Evolutionary conservation across 192 early-diverging fungal species (phyloP).

Genomic region (Backusella luteola): DNA sequence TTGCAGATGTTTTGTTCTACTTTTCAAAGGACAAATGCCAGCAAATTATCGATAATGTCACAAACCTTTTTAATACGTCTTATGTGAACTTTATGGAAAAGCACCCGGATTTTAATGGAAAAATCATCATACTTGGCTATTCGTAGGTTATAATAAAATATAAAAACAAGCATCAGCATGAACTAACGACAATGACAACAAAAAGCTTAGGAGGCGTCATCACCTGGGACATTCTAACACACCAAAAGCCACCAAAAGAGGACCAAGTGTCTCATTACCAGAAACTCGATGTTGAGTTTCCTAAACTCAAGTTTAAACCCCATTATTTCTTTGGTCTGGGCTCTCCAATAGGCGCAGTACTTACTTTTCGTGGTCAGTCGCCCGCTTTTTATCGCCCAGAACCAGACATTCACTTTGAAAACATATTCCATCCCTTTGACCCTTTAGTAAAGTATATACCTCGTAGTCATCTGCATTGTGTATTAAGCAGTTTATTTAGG

Average conservation of each 20-base stretch:
- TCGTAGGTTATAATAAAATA: slow-evolving; percentile 33
- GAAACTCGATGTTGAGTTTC: slow-evolving; percentile 27
- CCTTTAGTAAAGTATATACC: slow-evolving; percentile 43
- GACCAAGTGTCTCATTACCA: slow-evolving; percentile 20
- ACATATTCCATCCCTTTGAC: slow-evolving; percentile 76
- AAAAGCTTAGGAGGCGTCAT: slow-evolving; percentile 59
- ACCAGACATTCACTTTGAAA: slow-evolving; percentile 57
- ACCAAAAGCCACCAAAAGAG: slow-evolving; percentile 24
- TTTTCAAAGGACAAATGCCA: slow-evolving; percentile 38
- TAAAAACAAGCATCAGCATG: neutral
- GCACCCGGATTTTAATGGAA: slow-evolving; percentile 62
- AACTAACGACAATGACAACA: neutral
- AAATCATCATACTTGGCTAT: slow-evolving; percentile 59
- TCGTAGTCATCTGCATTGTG: neutral
- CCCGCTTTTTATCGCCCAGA: slow-evolving; percentile 53
- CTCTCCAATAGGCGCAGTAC: slow-evolving; percentile 53
- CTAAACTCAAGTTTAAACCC: slow-evolving; percentile 46
- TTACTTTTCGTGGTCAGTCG: slow-evolving; percentile 61
- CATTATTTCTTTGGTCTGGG: slow-evolving; percentile 49
- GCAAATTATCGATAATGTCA: slow-evolving; percentile 32
- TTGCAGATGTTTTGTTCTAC: slow-evolving; percentile 39
- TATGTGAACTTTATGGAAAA: slow-evolving; percentile 51
- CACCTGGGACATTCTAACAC: slow-evolving; percentile 63
- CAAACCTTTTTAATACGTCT: slow-evolving; percentile 34
- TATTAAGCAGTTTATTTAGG: slow-evolving; percentile 19